Evolutionary conservation across 2,329 filamentous ascomycete genomes (phyloP), one percentile per base, ranked within the genome.

Genomic region (Fusarium domesticum): DNA sequence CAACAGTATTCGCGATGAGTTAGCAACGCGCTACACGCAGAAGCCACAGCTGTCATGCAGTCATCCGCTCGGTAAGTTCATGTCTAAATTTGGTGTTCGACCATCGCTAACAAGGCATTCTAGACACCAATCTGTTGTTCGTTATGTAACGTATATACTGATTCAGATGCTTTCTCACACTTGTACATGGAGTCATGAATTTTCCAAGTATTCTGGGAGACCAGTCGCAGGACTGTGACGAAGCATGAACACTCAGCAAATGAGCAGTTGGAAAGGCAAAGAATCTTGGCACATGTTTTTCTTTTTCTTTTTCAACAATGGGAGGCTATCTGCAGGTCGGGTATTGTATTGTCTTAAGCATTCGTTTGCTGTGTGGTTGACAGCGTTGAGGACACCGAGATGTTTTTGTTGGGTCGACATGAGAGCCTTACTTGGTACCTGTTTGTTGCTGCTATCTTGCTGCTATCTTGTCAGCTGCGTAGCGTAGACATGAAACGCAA

Each of bases 1-100:
- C 59, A 97, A 96, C 76, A 96, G 85, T 69, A 96, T 98, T 61
- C 87, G 93, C 51, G 91, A 96, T 58, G 90, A 97, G 69, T 76
- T 98, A 51, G 74, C 88, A 50, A 83, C 81, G 39, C 92, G 92
- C 64, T 98, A 98, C 66, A 79, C 79, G 10, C 93, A 98, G 73
- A 96, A 95, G 74, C 93, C 93, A 45, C 93, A 98, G 74, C 75
- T 98, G 58, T 97, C 91, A 63, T 95, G 90, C 74, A 96, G 91
- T 70, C 93, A 98, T 69, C 93, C 93, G 43, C 75, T 98, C 67
- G 89, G 92, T 96, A 83, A 74, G 83, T 40, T 33, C 42, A 35
- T 16, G 15, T 19, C 11, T 6, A 10, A 31, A 7, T 14, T 2
- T 20, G 17, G 16, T 15, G 6, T 20, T 28, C 16, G 6, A 6